A percentile compares a stretch with the other conserved stretches of the same genome.
These are phyloP conservation scores for Ottelia alismoides DNA, from an alignment of 106 monocot genomes.

Conservation along the genomic window DNA sequence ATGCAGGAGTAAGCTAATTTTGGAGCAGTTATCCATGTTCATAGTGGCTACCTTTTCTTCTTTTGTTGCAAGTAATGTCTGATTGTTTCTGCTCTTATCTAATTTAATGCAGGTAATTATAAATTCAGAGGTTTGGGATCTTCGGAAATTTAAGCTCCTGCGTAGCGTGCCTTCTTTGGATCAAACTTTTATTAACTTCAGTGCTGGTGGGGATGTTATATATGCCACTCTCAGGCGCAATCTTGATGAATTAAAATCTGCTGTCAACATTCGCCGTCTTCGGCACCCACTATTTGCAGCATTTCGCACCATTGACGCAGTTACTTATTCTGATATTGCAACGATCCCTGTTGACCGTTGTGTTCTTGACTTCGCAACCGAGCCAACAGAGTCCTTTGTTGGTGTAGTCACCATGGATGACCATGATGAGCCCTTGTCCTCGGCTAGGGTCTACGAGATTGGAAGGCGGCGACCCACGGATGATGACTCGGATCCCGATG, in stretches of 20 bases:
- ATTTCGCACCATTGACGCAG: slow-evolving; percentile 85
- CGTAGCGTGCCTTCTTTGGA: slow-evolving; percentile 82
- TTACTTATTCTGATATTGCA: slow-evolving; percentile 76
- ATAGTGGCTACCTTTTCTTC: too few species aligned
- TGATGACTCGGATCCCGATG: slow-evolving; percentile 93
- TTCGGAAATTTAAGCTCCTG: slow-evolving; percentile 80
- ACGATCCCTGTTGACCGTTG: slow-evolving; percentile 85
- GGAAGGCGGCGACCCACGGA: slow-evolving; percentile 71
- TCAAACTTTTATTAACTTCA: slow-evolving; percentile 81
- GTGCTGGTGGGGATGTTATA: slow-evolving; percentile 68
- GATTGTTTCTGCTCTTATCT: too few species aligned
- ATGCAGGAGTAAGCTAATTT: too few species aligned
- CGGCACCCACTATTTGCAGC: slow-evolving; percentile 82
- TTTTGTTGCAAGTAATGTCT: too few species aligned
- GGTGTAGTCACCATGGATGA: slow-evolving; percentile 94
- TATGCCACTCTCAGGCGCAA: slow-evolving; percentile 86
- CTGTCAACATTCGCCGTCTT: slow-evolving; percentile 57
- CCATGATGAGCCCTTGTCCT: slow-evolving; percentile 80
- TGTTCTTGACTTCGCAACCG: slow-evolving; percentile 70
- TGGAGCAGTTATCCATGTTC: too few species aligned
- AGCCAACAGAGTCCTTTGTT: slow-evolving; percentile 65
- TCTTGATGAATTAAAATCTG: slow-evolving; percentile 72
- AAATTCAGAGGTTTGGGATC: slow-evolving; percentile 98
- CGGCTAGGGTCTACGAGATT: slow-evolving; percentile 67
- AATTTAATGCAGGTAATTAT: slow-evolving; percentile 54